Evolutionary conservation across 768 basidiomycete species (phyloP), one percentile per base, ranked within the genome.

Genomic region (Tephrocybe sp.): DNA sequence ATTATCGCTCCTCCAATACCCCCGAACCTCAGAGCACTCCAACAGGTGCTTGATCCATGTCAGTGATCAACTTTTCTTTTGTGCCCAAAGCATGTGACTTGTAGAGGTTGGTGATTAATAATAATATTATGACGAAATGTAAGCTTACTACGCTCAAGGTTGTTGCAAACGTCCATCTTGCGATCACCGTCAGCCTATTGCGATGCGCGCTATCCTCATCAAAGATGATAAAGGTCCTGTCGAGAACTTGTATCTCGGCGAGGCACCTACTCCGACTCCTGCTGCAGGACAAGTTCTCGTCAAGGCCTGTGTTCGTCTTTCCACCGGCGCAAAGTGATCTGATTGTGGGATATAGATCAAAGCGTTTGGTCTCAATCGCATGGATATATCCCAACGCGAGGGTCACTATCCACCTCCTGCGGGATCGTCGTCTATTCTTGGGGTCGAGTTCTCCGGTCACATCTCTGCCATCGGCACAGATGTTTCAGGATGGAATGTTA

Each of bases 361-460:
- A 64, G 86, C 86, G 1, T 94, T 95, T 64, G 90, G 91, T n/a
- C 68, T 95, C 51, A 95, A 95, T 67, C 78, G 93, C 25, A 86
- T 91, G 91, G 92, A 95, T 61, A 75, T 92, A 46, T 44, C 56
- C 5, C 92, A 91, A 64, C 80, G 87, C 5, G 74, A 83, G 61
- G 88, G 86, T 1, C 59, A 64, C n/a, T 93, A 93, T 63, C 86
- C 89, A 15, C 68, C 77, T n/a, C 92, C 92, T 25, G 75, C 84
- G n/a, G 87, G 85, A 34, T 79, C 82, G 16, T 84, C 86, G 28
- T 68, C 75, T 6, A 85, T 94, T 61, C 75, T 95, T 8, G 92
- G 94, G 3, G 88, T 93, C 36, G 94, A 96, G 66, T 96, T 95
- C 64, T 82, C 91, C 19, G 89, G 91, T 5, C 63, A 61, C 2